A percentile compares a stretch with the other conserved stretches of the same genome.
phyloP scores from a whole-genome alignment of 2,329 filamentous ascomycete species.

The Fusarium irregulare region DNA sequence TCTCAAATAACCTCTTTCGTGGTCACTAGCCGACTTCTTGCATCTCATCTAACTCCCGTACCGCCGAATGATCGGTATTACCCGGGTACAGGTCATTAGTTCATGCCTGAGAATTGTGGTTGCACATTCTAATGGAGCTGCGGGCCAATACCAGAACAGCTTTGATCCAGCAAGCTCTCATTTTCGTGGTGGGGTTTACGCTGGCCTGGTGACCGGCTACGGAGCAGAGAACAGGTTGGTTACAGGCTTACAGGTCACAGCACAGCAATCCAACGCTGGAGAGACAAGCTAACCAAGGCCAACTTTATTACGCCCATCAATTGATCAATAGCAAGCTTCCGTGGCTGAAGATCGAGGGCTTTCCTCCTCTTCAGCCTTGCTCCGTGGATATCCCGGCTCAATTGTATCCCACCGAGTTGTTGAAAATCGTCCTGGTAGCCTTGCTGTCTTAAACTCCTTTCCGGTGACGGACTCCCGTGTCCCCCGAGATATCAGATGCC shows the following conservation, averaged over 20 bases:
- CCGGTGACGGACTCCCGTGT: slow-evolving; percentile 17
- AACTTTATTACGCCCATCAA: slow-evolving; percentile 8
- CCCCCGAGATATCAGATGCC: slow-evolving; percentile 31
- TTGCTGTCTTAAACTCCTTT: slow-evolving; percentile 7
- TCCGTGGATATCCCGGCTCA: slow-evolving; percentile 1
- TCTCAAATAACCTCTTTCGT: slow-evolving; percentile 9
- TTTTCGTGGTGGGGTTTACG: slow-evolving; percentile 35
- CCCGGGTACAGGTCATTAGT: slow-evolving; percentile 39
- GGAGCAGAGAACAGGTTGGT: slow-evolving; percentile 20
- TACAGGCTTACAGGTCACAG: background rate
- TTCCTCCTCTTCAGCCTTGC: slow-evolving; percentile 4
- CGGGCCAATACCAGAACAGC: slow-evolving; percentile 25
- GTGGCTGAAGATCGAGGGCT: slow-evolving; percentile 5
- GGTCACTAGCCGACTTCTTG: slow-evolving; percentile 32
- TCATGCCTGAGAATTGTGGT: slow-evolving; percentile 45
- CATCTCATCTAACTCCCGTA: slow-evolving; percentile 44
- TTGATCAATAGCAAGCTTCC: slow-evolving; percentile 26
- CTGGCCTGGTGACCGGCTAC: slow-evolving; percentile 42
- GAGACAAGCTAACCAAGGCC: background rate
- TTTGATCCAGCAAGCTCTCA: slow-evolving; percentile 30
- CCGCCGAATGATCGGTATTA: slow-evolving; percentile 48
- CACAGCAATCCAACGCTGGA: background rate
- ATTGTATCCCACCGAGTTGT: background rate
- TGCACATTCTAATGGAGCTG: slow-evolving; percentile 5
- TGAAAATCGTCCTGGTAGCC: background rate